A percentile compares a stretch with the other conserved stretches of the same genome.
Evolutionary conservation across 495 filamentous ascomycete species (phyloP).

Genomic region (Neurospora sp.): DNA sequence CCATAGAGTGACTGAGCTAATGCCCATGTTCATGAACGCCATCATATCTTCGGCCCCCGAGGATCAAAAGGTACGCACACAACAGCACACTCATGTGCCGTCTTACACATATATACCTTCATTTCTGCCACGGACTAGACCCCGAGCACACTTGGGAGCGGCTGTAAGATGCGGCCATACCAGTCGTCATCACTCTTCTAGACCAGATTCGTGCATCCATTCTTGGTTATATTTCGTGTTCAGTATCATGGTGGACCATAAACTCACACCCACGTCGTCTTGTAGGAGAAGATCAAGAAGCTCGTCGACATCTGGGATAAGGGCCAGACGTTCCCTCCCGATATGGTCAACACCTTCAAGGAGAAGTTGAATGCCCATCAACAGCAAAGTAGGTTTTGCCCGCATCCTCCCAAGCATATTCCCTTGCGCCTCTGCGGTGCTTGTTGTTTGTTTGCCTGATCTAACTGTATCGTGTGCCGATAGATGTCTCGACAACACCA

Average conservation of each 20-base stretch:
- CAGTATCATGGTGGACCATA: conserved; percentile 14
- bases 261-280: conserved; percentile 29
- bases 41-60: conserved; percentile 79
- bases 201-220: neutral
- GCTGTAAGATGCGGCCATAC: neutral
- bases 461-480: conserved; percentile 34
- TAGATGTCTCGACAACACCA: conserved; percentile 67
- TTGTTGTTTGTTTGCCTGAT: conserved; percentile 3
- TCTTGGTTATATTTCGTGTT: neutral
- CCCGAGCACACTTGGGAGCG: neutral
- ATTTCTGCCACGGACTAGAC: neutral
- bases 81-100: conserved; percentile 6
- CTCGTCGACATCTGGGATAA: conserved; percentile 98
- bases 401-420: neutral
- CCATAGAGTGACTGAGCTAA: conserved; percentile 89
- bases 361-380: conserved; percentile 59
- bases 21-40: conserved; percentile 91
- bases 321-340: conserved; percentile 75
- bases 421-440: neutral
- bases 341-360: conserved; percentile 79
- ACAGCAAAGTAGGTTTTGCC: conserved; percentile 52
- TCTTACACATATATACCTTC: neutral
- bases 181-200: neutral
- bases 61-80: conserved; percentile 93
- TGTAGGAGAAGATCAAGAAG: conserved; percentile 93